Evolutionary conservation across 2,329 filamentous ascomycete genomes (phyloP), one percentile per base, ranked within the genome.

Genomic region (Monosporascus sp.): DNA sequence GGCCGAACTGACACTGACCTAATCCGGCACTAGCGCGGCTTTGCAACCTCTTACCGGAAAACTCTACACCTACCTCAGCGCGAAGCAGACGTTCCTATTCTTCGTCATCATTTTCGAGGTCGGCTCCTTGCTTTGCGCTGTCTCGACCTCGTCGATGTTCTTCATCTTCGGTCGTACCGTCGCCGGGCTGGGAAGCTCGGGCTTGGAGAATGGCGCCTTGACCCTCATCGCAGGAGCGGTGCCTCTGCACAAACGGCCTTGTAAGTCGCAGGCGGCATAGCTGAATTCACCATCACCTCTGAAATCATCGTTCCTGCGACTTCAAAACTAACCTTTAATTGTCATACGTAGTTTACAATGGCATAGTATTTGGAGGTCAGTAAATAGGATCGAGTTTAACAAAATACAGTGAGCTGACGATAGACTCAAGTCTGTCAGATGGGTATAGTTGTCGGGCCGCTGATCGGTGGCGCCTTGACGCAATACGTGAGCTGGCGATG

Each of bases 161-260:
- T 71, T 84, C 44, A 83, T 84, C 43, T 63, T 76, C 7, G 79
- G 79, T 1, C 72, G 81, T 4, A 76, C 77, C 1, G 63, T 83
- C 7, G 76, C 80, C 1, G 81, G 81, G 1, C 58, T 76, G 0
- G 81, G 81, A 0, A 71, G 70, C 0, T 71, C 79, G 2, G 81
- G 75, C 0, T 54, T 83, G 2, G 70, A 74, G 52, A 78, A 72
- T 11, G 80, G 81, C 0, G 70, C 68, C 3, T 67, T 82, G 54
- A 80, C 72, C 3, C 80, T 82, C 36, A 69, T 81, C 41, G 72
- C 71, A 0, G 73, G 62, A 16, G 56, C 65, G 34, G 57, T 69
- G 54, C 57, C 66, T 0, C 60, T 77, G 2, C 62, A 70, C 3
- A 72, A 74, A 50, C 66, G 76, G 51, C 72, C 69, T 0, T 41